phyloP scores from a whole-genome alignment of 108 stramenopile genomes.

The Conticribra weissflogii region DNA sequence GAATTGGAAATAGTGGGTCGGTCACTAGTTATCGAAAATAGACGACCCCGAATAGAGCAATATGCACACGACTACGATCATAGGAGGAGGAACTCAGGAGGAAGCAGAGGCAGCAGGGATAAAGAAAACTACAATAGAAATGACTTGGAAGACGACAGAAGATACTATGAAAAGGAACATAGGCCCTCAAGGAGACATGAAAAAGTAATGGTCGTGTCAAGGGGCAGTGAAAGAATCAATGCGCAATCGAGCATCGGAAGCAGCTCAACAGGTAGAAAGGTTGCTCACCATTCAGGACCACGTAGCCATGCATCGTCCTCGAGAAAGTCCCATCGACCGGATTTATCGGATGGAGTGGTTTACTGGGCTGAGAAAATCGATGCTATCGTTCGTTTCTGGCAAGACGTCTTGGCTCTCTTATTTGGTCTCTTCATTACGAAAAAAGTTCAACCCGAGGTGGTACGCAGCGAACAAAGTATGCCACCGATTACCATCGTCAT shows the following conservation, averaged over 20 bases:
- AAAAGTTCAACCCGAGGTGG: not conserved
- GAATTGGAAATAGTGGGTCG: not conserved
- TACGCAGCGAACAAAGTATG: not conserved
- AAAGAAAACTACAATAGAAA: too few relatives aligned
- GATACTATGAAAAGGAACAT: not conserved
- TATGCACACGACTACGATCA: not conserved
- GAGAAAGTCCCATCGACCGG: too few relatives aligned
- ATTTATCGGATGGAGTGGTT: not conserved
- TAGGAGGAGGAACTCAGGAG: too few relatives aligned
- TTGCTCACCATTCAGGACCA: too few relatives aligned
- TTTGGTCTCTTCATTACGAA: not conserved
- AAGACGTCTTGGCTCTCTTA: not conserved
- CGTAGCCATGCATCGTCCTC: too few relatives aligned
- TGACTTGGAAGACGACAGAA: not conserved
- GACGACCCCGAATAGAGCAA: not conserved
- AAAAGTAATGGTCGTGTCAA: not conserved
- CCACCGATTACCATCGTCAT: not conserved
- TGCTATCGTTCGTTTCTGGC: not conserved
- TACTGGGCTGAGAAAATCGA: not conserved
- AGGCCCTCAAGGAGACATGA: too few relatives aligned
- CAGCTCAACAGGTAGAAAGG: too few relatives aligned
- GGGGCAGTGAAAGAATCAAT: not conserved
- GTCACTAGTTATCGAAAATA: not conserved
- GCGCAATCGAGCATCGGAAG: too few relatives aligned
- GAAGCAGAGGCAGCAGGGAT: too few relatives aligned